Base-by-base conservation (phyloP, 2,329 filamentous ascomycete species). In the Cryphonectria carpinicola region DNA sequence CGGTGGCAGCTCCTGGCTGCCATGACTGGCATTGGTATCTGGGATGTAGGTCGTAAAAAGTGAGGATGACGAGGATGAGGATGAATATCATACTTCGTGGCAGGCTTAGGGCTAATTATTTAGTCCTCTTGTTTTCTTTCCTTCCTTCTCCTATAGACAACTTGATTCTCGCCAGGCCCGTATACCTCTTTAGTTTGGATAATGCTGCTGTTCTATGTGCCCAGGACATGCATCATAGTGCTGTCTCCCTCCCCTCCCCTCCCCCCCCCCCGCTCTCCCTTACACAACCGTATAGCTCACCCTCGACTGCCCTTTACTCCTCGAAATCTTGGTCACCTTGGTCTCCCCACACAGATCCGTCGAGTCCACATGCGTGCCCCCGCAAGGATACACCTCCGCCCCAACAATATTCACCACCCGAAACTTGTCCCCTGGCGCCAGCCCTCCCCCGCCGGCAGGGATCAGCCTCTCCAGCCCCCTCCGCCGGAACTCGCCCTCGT, bases 381-480 rank as follows among this genome's bases (percentile, higher is more conserved):
- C 92, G 78, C 92, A 94, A 1, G 92, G 91, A 81, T 94, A 93
- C 37, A 86, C 86, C 74, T 91, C 92, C 0, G 87, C 86, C 0
- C 90, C 91, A 0, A 88, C 86, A 71, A 94, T 92, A 71, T 88
- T 86, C 35, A 93, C 91, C 0, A 93, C 89, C 11, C 92, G 83
- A 43, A 90, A 88, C 77, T 87, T 89, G 74, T 86, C 86, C 35
- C 85, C 87, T 0, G 80, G 79, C 11, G 82, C 46, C 46, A 49
- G 81, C 72, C 81, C 80, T 52, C 80, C 80, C 46, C 80, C 79
- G 71, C 89, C 84, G 0, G 32, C 32, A 32, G 87, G 87, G 25
- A 88, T 86, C 62, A 90, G 79, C n/a, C 85, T 79, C 77, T 86
- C 86, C 52, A 90, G 75, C 0, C 86, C 86, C 2, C 86, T 81